Percentiles rank a stretch among this genome's conserved stretches.
Conservation (phyloP, 345 rosid species). For the Ceriops tagal region DNA sequence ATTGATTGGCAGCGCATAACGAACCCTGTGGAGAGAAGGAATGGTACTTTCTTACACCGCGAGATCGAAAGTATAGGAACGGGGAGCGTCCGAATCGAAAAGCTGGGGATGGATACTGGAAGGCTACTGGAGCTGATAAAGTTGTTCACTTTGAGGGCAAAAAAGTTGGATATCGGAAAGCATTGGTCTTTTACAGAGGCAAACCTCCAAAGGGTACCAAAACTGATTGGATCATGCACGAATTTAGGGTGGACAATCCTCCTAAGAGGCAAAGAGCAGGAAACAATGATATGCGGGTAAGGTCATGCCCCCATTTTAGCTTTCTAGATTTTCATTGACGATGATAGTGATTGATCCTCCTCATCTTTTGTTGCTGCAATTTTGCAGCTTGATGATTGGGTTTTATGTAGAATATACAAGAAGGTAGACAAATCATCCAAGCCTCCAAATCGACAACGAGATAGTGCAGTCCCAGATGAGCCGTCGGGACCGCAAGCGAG, state of each 20-base stretch:
- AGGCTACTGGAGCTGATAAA: slow-evolving; percentile 40
- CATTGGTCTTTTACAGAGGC: slow-evolving; percentile 12
- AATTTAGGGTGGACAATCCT: slow-evolving; percentile 2
- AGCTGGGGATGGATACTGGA: slow-evolving; percentile 49
- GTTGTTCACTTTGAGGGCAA: not conserved
- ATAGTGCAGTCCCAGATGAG: no score
- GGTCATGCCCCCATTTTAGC: no score
- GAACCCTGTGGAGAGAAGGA: slow-evolving; percentile 45
- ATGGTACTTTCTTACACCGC: slow-evolving; percentile 67
- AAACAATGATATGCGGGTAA: no score
- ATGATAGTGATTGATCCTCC: no score
- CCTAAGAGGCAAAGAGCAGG: no score
- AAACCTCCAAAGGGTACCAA: not conserved
- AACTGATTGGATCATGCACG: slow-evolving; percentile 18
- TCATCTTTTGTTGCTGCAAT: no score
- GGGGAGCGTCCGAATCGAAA: slow-evolving; percentile 40
- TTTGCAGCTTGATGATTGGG: no score
- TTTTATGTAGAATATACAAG: no score
- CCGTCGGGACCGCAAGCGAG: no score
- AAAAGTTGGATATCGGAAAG: slow-evolving; percentile 9
- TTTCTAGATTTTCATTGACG: no score
- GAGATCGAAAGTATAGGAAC: slow-evolving; percentile 42
- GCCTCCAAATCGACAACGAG: no score
- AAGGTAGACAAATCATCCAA: no score
- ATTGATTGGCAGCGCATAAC: not conserved